phyloP scores from a whole-genome alignment of 768 basidiomycete genomes.

The Cystobasidiopsis lactophilus region DNA sequence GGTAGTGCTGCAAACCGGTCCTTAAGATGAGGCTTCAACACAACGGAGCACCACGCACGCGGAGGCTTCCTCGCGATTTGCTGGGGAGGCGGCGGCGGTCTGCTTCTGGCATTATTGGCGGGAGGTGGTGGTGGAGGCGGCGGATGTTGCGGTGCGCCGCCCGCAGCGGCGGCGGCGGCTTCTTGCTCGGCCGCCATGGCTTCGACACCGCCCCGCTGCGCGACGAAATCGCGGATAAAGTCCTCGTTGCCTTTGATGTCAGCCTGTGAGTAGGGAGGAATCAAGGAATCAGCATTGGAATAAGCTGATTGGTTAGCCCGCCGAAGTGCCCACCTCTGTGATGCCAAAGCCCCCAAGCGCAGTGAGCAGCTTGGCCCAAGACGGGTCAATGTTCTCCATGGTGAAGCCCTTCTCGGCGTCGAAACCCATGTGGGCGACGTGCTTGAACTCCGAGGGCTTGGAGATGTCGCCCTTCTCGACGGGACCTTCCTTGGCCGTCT shows the following conservation, averaged over 20 bases:
- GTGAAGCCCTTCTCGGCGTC: slow-evolving; percentile 69
- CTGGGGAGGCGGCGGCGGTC: slow-evolving; percentile 15
- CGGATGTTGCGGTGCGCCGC: slow-evolving; percentile 18
- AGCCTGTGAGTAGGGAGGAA: slow-evolving; percentile 23
- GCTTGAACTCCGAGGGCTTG: slow-evolving; percentile 54
- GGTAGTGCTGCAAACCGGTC: not conserved
- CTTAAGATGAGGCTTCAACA: not conserved
- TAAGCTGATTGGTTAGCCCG: not conserved
- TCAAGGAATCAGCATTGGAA: not conserved
- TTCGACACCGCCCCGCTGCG: slow-evolving; percentile 22
- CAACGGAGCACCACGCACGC: too few relatives aligned
- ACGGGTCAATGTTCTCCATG: slow-evolving; percentile 65
- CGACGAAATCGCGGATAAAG: slow-evolving; percentile 71
- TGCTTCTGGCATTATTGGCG: too few relatives aligned
- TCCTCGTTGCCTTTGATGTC: slow-evolving; percentile 57
- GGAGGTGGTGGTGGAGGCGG: slow-evolving; percentile 25
- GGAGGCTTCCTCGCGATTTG: slow-evolving; percentile 25
- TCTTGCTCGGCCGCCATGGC: slow-evolving; percentile 19
- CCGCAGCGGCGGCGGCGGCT: slow-evolving; percentile 34
- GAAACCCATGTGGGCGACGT: slow-evolving; percentile 89
- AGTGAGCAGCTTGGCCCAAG: slow-evolving; percentile 54
- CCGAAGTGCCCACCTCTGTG: slow-evolving; percentile 24
- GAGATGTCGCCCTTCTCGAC: slow-evolving; percentile 89
- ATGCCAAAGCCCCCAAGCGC: slow-evolving; percentile 45
- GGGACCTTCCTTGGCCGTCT: slow-evolving; percentile 32